These are phyloP conservation scores for Neurospora africana DNA, from an alignment of 495 filamentous ascomycete genomes.

Conservation along the genomic window DNA sequence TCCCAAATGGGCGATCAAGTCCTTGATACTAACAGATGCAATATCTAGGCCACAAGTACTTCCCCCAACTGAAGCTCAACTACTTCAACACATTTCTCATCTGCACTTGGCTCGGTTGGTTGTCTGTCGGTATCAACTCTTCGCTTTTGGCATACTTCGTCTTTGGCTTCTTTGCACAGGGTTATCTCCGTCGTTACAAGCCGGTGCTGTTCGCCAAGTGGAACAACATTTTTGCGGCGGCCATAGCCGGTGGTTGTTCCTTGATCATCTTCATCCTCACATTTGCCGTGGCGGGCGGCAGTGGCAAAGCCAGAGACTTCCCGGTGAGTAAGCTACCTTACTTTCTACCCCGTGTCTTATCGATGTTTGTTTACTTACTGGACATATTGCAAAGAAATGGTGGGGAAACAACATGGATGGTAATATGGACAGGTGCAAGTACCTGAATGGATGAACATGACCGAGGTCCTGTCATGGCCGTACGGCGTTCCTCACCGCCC, in stretches of 20 bases:
- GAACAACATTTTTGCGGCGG: conserved; percentile 42
- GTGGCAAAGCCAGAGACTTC: conserved; percentile 20
- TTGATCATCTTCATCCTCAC: conserved; percentile 44
- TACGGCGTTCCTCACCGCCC: neutral
- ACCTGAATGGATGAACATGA: neutral
- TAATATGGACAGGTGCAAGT: neutral
- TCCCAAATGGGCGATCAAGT: conserved; percentile 10
- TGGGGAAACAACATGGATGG: neutral
- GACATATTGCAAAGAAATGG: neutral
- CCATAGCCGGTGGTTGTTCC: conserved; percentile 42
- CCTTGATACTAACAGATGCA: conserved; percentile 25
- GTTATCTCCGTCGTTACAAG: conserved; percentile 35
- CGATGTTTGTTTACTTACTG: neutral
- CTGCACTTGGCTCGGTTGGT: conserved; percentile 31
- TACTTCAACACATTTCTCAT: conserved; percentile 32
- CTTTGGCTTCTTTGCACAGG: conserved; percentile 37
- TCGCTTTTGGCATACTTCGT: conserved; percentile 24
- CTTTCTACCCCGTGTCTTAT: conserved; percentile 1
- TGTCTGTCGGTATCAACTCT: conserved; percentile 34
- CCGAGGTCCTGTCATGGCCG: neutral
- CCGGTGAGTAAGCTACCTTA: conserved; percentile 16
- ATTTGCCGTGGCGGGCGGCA: conserved; percentile 45
- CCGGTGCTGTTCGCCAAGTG: conserved; percentile 45
- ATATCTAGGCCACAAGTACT: conserved; percentile 13
- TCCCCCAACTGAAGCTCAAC: conserved; percentile 10